Conservation (phyloP, 208 protist genomes). For the Blechomonas ayalai region DNA sequence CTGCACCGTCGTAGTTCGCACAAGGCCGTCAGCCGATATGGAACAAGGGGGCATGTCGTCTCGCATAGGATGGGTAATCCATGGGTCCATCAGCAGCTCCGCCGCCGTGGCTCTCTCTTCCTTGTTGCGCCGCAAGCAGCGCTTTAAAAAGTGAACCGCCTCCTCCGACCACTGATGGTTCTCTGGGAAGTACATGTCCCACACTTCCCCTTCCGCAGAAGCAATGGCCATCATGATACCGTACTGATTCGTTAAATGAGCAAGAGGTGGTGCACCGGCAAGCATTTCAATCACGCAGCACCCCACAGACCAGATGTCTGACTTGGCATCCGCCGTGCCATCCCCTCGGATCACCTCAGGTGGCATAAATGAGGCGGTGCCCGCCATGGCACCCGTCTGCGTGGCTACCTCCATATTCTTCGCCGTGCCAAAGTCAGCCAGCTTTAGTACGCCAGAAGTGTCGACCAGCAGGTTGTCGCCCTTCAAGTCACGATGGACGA, state of each 20-base stretch:
- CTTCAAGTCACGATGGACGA: slow-evolving; percentile 91
- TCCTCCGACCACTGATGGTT: slow-evolving; percentile 38
- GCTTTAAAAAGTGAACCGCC: slow-evolving; percentile 45
- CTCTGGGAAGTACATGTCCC: slow-evolving; percentile 51
- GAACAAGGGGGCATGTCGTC: too few species aligned
- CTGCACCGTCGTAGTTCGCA: too few species aligned
- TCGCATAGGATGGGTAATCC: too few species aligned
- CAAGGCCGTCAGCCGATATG: too few species aligned
- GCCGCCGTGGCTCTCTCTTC: slow-evolving; percentile 32
- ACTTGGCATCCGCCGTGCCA: slow-evolving; percentile 13
- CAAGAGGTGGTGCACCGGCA: slow-evolving; percentile 52
- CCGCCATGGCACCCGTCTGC: slow-evolving; percentile 27
- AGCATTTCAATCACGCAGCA: slow-evolving; percentile 91
- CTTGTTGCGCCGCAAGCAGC: slow-evolving; percentile 53
- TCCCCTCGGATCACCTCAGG: slow-evolving; percentile 75
- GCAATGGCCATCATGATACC: slow-evolving; percentile 75
- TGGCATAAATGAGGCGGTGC: slow-evolving; percentile 90
- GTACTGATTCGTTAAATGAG: slow-evolving; percentile 62
- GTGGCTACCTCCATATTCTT: slow-evolving; percentile 20
- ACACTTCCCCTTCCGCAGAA: slow-evolving; percentile 28
- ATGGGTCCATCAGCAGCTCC: slow-evolving; percentile 57
- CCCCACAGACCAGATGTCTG: slow-evolving; percentile 89
- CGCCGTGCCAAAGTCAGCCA: slow-evolving; percentile 81
- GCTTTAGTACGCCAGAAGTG: slow-evolving; percentile 60
- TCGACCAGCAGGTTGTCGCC: slow-evolving; percentile 89